These are phyloP conservation scores for Talaromyces ruber DNA, from an alignment of 495 filamentous ascomycete genomes.

Conservation along the genomic window DNA sequence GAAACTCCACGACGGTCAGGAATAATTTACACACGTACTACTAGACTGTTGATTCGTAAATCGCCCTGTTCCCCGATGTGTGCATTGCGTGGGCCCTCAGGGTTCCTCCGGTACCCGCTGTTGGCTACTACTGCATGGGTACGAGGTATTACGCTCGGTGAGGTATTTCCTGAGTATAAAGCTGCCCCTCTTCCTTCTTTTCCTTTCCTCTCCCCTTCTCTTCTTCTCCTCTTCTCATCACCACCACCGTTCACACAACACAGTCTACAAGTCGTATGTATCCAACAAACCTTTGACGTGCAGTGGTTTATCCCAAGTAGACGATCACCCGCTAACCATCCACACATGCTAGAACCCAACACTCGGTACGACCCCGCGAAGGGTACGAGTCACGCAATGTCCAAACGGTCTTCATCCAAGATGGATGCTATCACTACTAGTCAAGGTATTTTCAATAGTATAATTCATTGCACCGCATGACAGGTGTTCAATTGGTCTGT, in stretches of 20 bases:
- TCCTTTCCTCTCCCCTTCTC: neutral
- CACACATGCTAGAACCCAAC: neutral
- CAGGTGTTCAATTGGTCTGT: conserved; percentile 42
- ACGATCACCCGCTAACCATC: neutral
- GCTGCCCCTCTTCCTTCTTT: neutral
- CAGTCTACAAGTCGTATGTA: neutral
- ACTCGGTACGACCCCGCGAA: conserved; percentile 7
- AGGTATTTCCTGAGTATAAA: neutral
- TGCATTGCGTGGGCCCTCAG: neutral
- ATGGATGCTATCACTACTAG: conserved; percentile 13
- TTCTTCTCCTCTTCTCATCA: neutral
- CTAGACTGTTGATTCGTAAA: neutral
- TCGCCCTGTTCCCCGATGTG: neutral
- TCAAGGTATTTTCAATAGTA: conserved; percentile 52
- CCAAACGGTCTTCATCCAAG: neutral
- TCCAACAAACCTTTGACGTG: too few species aligned
- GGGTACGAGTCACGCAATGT: conserved; percentile 6
- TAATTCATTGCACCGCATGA: conserved; percentile 48
- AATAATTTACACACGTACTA: too few species aligned
- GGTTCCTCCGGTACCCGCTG: neutral
- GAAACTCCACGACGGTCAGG: too few species aligned
- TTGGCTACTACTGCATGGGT: neutral
- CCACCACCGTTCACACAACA: neutral
- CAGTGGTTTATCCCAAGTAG: neutral
- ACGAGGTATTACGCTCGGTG: neutral